Conservation (phyloP, 331 rosid species). For the Quercus tomentella region DNA sequence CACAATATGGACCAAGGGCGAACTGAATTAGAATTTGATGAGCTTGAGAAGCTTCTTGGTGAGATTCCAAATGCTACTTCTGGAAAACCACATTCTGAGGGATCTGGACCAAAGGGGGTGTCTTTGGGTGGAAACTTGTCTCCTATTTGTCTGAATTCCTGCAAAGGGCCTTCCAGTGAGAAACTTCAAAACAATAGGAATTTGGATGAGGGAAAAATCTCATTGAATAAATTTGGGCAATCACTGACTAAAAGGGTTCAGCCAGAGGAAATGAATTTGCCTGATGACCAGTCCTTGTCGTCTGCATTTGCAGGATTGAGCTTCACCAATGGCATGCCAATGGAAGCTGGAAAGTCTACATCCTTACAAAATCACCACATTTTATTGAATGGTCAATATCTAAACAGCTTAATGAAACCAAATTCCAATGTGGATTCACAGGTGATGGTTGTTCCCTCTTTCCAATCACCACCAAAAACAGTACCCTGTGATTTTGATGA, state of each 20-base stretch:
- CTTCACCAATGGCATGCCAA: slow-evolving; percentile 8
- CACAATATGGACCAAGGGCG: slow-evolving; percentile 31
- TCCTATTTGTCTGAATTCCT: slow-evolving; percentile 20
- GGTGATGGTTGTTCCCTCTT: slow-evolving; percentile 18
- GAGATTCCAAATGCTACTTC: slow-evolving; percentile 48
- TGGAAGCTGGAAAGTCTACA: slow-evolving; percentile 7
- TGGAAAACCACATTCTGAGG: slow-evolving; percentile 30
- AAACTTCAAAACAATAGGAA: slow-evolving; percentile 17
- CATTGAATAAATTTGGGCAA: slow-evolving; percentile 21
- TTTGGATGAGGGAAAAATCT: slow-evolving; percentile 26
- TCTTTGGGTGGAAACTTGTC: slow-evolving; percentile 15
- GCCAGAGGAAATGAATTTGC: slow-evolving; percentile 17
- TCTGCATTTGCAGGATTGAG: slow-evolving; percentile 37
- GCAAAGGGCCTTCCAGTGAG: slow-evolving; percentile 14
- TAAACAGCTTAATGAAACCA: slow-evolving; percentile 20
- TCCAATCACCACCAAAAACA: slow-evolving; percentile 21
- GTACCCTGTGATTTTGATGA: slow-evolving; percentile 22
- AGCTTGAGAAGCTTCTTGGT: slow-evolving; percentile 44
- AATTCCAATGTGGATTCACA: slow-evolving; percentile 16
- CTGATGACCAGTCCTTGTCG: slow-evolving; percentile 33
- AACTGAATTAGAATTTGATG: slow-evolving; percentile 38
- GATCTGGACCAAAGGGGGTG: slow-evolving; percentile 15
- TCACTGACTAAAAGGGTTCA: slow-evolving; percentile 22
- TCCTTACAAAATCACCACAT: slow-evolving; percentile 11
- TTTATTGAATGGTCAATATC: slow-evolving; percentile 14